Percentiles rank a stretch among this genome's conserved stretches.
phyloP scores from a whole-genome alignment of 2,329 filamentous ascomycete species.

The Penicillium sclerotiorum region DNA sequence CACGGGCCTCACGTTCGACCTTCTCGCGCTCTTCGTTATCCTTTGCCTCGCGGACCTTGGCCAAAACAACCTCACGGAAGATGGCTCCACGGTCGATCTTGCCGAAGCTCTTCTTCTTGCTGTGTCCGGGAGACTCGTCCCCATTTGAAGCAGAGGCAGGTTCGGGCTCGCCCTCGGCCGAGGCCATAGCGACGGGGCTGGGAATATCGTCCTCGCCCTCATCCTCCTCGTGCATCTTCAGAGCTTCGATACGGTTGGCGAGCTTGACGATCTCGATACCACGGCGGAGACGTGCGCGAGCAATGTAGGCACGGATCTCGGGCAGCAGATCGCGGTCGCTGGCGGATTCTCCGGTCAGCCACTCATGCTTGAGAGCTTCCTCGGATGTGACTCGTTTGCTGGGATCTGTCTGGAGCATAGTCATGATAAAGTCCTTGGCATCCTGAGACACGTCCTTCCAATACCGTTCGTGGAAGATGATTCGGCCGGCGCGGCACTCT shows the following conservation, averaged over 20 bases:
- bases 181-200: conserved; percentile 61
- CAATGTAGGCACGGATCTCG: conserved; percentile 92
- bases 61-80: conserved; percentile 90
- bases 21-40: conserved; percentile 76
- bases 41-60: conserved; percentile 91
- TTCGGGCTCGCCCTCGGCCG: conserved; percentile 43
- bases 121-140: conserved; percentile 23
- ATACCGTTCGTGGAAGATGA: conserved; percentile 96
- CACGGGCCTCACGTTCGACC: conserved; percentile 61
- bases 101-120: conserved; percentile 57
- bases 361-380: conserved; percentile 78
- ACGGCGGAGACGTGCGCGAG: conserved; percentile 84
- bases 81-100: conserved; percentile 67
- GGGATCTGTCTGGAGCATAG: conserved; percentile 77
- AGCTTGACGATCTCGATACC: conserved; percentile 97
- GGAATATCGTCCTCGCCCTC: conserved; percentile 74
- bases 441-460: conserved; percentile 97
- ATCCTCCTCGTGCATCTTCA: conserved; percentile 91
- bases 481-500: conserved; percentile 79
- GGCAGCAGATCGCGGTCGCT: conserved; percentile 96
- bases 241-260: conserved; percentile 88
- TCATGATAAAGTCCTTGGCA: conserved; percentile 90
- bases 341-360: conserved; percentile 89
- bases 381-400: conserved; percentile 75
- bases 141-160: conserved; percentile 20